Evolutionary conservation across 345 rosid genomes (phyloP).

Genomic region (Salix viminalis): DNA sequence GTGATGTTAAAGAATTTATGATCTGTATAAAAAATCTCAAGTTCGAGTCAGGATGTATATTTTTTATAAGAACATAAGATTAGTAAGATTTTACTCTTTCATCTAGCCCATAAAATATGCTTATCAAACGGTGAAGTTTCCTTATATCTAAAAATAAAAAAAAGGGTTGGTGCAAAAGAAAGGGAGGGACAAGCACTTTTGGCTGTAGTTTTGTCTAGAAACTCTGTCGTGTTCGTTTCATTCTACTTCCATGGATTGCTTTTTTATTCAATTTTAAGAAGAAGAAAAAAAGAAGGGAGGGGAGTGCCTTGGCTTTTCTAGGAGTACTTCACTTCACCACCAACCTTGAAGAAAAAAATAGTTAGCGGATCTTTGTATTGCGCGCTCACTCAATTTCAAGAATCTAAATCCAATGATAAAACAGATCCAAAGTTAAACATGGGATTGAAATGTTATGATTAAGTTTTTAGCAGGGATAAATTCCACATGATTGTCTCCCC

Average conservation of each 20-base stretch:
- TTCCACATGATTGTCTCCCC: constrained; percentile 9
- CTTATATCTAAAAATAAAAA: too few relatives aligned
- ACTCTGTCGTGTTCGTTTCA: not conserved
- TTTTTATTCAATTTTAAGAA: not conserved
- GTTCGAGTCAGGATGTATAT: fast-evolving
- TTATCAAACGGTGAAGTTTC: too few relatives aligned
- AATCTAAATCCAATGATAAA: constrained; percentile 23
- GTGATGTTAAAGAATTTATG: fast-evolving
- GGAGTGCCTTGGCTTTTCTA: not conserved
- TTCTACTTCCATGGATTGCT: not conserved
- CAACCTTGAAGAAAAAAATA: not conserved
- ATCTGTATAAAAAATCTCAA: fast-evolving
- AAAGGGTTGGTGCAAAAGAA: not conserved
- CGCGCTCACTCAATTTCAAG: constrained; percentile 14
- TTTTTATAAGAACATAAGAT: fast-evolving
- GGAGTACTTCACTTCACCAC: not conserved
- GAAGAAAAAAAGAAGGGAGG: not conserved
- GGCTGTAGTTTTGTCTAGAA: constrained; percentile 14
- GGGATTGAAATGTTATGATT: constrained; percentile 13
- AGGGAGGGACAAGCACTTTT: not conserved
- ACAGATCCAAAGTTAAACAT: constrained; percentile 16
- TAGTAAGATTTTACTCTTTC: too few relatives aligned
- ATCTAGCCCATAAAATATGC: fast-evolving
- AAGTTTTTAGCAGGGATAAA: not conserved
- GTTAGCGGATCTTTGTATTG: not conserved